Base-by-base conservation (phyloP, 1,284 basidiomycete genomes). In the Athelia sp. region DNA sequence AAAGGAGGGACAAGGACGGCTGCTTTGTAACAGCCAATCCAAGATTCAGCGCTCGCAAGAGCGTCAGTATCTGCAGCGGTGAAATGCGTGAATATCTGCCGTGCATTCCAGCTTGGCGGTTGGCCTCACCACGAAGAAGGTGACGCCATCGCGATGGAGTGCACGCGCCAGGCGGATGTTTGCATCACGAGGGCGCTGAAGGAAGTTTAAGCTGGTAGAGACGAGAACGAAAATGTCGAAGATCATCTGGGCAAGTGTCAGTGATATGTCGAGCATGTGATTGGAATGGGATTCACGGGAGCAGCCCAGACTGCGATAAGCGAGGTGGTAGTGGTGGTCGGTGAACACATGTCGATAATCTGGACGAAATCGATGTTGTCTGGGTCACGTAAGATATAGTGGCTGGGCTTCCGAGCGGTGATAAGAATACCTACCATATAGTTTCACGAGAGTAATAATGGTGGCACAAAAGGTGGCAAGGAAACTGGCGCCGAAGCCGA, bases 111-210 rank as follows among this genome's bases (percentile, higher is more conserved):
- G 15, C 4, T 21, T 40, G 36, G n/a, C 19, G 19, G 19, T 6
- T 40, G 43, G 23, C 13, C 43, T 44, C 22, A 44, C 43, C 24
- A 21, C 22, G 23, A 44, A 44, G 22, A 44, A 44, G n/a, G 24
- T 44, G 18, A 44, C 22, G 17, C 43, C 43, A 44, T 44, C 43
- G 8, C 43, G 19, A 11, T 29, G 43, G 22, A 44, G 43, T 8
- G 43, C 43, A 22, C 24, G 15, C n/a, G 24, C 43, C 9, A 44
- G 23, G 14, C 19, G 19, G 9, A 44, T 8, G n/a, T 44, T 44
- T 22, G 43, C 43, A 8, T 4, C 22, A 6, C 43, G 8, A 4
- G 43, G 43, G 24, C 43, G 43, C 8, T 6, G 9, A 19, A 44
- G 13, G n/a, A 22, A 15, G n/a, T 44, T 44, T 11, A 4, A 22